Conservation (phyloP, 352 stramenopile species). For the Phytophthora constricta region DNA sequence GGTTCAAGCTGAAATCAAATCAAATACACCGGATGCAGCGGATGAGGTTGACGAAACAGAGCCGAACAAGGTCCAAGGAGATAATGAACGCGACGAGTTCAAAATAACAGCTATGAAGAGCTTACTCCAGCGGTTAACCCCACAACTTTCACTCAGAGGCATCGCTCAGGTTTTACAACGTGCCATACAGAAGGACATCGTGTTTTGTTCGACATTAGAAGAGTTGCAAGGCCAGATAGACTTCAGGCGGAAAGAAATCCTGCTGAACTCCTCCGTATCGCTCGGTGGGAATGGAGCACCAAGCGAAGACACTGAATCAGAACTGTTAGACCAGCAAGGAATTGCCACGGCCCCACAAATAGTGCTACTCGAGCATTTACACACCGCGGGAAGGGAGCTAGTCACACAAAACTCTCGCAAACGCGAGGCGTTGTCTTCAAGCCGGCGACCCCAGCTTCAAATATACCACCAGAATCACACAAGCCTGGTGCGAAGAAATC, state of each 20-base stretch:
- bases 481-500: constrained; percentile 33
- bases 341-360: constrained; percentile 27
- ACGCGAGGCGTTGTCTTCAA: constrained; percentile 19
- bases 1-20: constrained; percentile 16
- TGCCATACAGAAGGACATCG: constrained; percentile 24
- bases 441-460: constrained; percentile 2
- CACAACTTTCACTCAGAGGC: constrained; percentile 40
- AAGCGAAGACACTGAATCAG: not conserved
- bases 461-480: constrained; percentile 14
- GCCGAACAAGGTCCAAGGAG: not conserved
- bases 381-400: constrained; percentile 17
- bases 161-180: constrained; percentile 49
- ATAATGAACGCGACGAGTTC: constrained; percentile 3
- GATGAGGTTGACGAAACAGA: constrained; percentile 15
- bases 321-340: not conserved
- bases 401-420: constrained; percentile 14
- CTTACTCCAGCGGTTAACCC: constrained; percentile 26
- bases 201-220: constrained; percentile 42
- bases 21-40: not conserved
- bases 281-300: not conserved
- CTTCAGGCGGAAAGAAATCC: constrained; percentile 12
- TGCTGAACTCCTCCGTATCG: constrained; percentile 11
- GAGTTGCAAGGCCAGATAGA: constrained; percentile 33
- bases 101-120: constrained; percentile 5
- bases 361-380: constrained; percentile 53